Evolutionary conservation across 352 stramenopile species (phyloP), one percentile per base, ranked within the genome.

Genomic region (Globisporangium viniferum): DNA sequence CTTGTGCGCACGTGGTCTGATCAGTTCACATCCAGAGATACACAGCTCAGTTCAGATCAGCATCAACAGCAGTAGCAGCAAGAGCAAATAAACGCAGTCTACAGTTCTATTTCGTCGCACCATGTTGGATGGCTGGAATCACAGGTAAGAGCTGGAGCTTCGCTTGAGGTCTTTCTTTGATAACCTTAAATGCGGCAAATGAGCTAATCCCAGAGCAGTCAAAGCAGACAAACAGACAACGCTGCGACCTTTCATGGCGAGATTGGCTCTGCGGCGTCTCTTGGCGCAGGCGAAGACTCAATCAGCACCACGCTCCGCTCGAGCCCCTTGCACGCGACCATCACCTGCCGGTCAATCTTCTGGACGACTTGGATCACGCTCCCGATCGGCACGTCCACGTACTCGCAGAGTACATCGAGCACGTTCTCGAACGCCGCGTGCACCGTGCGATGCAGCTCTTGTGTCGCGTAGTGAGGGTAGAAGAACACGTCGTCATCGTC

Each of bases 1-100:
- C 93, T 84, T 98, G 90, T 22, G 90, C 88, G 70, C 91, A 98
- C 18, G 92, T 97, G 64, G 89, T 97, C 90, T 94, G 71, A 6
- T 49, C 18, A 15, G 41, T 49, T 5, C 33, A 46, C 12, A 46
- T 46, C 39, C 39, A 39, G 33, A 12, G 3, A 15, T 27, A 27
- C 35, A 67, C 7, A 24, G 6, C 35, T 5, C n/a, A 29, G 24
- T 31, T 61, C 62, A 67, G 53, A 24, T 15, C 10, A 44, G 5
- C 36, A 44, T 18, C 12, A 44, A 18, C n/a, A n/a, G 8, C 9
- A 64, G 24, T 27, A 41, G 12, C 22, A n/a, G 27, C n/a, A 22
- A 22, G 0, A 24, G 48, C n/a, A 55, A 55, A n/a, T n/a, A 55
- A 55, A 24, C 8, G n/a, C 8, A 55, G 48, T 49, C 41, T 22